These are phyloP conservation scores for Peronospora belbahrii DNA, from an alignment of 352 stramenopile genomes.

Conservation along the genomic window DNA sequence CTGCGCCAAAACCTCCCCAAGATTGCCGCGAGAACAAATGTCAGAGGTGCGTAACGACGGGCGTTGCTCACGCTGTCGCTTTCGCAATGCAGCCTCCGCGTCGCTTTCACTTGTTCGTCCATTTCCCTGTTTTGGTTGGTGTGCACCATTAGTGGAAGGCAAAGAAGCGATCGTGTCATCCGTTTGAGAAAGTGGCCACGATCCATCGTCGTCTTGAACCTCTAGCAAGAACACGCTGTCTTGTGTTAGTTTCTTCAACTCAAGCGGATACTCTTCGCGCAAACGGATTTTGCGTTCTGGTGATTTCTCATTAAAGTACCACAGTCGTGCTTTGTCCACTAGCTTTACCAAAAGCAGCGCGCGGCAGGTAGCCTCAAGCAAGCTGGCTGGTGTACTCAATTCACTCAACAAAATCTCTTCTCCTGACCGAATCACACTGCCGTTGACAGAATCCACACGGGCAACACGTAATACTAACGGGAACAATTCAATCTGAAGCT, in stretches of 20 bases:
- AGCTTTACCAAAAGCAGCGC: conserved; percentile 64
- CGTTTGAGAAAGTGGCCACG: conserved; percentile 74
- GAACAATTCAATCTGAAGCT: conserved; percentile 67
- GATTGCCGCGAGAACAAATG: conserved; percentile 65
- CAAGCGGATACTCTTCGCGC: conserved; percentile 32
- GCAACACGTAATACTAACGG: conserved; percentile 72
- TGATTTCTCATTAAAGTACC: conserved; percentile 72
- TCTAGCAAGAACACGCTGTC: conserved; percentile 76
- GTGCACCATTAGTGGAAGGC: conserved; percentile 19
- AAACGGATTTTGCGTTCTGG: conserved; percentile 65
- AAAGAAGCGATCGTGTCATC: conserved; percentile 32
- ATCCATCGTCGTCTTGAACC: conserved; percentile 77
- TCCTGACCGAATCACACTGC: conserved; percentile 66
- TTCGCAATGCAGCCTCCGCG: conserved; percentile 21
- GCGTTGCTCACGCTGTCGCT: conserved; percentile 36
- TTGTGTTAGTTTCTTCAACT: conserved; percentile 57
- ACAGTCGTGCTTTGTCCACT: conserved; percentile 66
- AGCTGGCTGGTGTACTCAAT: conserved; percentile 46
- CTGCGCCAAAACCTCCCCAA: conserved; percentile 46
- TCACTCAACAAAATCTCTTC: conserved; percentile 70
- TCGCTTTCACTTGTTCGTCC: conserved; percentile 18
- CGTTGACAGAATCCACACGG: conserved; percentile 56
- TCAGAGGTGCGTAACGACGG: conserved; percentile 57
- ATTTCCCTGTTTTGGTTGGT: conserved; percentile 15
- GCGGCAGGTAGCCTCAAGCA: conserved; percentile 68